Base-by-base conservation (phyloP, 108 stramenopile species). In the Asterionellopsis glacialis region DNA sequence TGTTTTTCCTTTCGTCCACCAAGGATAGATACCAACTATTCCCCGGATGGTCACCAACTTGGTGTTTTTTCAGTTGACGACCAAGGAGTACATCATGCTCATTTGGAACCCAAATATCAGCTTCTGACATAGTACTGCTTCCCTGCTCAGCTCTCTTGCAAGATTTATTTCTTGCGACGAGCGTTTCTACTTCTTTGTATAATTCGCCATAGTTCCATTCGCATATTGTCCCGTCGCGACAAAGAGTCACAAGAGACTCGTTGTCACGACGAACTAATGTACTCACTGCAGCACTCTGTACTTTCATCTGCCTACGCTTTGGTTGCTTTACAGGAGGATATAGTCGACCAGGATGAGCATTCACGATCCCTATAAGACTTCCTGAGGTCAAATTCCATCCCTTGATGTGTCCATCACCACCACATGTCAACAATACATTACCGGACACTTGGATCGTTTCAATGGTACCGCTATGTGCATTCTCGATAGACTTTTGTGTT, bases 371-470 rank as follows among this genome's bases (percentile, higher is more conserved):
- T 9, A 48, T 16, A 2, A 21, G 2, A 9, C 19, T 19, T 21
- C 16, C 21, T 19, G 16, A 4, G 47, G 1, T 48, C 19, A 16
- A 19, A 48, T 48, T 9, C 47, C 47, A 48, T 1, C 6, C 47
- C 9, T 48, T 48, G 4, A 48, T 9, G 9, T 21, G 21, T 48
- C 47, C 47, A 48, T 48, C 47, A 19, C 47, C 47, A 19, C 47
- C 47, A 21, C 47, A 48, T 16, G 47, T 48, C 5, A 48, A 48
- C 47, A 48, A 5, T 19, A 48, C 47, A 48, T 48, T 48, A 5
- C 47, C 47, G 2, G 21, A 19, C 16, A 48, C 21, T 21, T 48
- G 19, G 1, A 48, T 9, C 47, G 47, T 21, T 48, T 48, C 47
- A 21, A 48, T 48, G 16, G 47, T 21, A 19, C 47, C 47, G 9